phyloP scores from a whole-genome alignment of 257 asterid genomes.

The Asclepias syriaca region DNA sequence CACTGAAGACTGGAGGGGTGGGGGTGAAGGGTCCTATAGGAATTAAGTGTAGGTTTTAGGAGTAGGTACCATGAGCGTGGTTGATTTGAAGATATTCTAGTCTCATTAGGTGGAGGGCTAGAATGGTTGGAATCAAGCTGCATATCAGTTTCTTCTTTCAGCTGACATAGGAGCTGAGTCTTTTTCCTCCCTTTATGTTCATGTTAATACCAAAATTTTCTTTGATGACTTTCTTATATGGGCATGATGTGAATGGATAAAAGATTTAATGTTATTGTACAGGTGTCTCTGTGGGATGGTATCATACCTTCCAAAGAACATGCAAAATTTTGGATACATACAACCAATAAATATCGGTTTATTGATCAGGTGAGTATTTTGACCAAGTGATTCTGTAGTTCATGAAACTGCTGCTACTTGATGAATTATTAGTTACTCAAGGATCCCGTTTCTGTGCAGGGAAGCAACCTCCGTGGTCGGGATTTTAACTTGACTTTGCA shows the following conservation, averaged over 20 bases:
- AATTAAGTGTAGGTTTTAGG: not conserved
- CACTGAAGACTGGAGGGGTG: not conserved
- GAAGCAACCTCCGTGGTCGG: conserved; percentile 84
- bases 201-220: not conserved
- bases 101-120: not conserved
- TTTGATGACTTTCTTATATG: not conserved
- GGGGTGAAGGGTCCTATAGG: not conserved
- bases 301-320: conserved; percentile 76
- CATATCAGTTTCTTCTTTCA: no score
- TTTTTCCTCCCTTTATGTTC: no score
- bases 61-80: not conserved
- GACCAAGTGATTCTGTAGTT: not conserved
- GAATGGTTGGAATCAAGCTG: not conserved
- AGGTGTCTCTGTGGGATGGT: conserved; percentile 93
- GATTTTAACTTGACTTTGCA: conserved; percentile 81
- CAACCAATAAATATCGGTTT: conserved; percentile 76
- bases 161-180: not conserved
- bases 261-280: conserved; percentile 16
- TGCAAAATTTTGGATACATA: conserved; percentile 68
- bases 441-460: conserved; percentile 31
- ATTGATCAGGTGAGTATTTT: conserved; percentile 61
- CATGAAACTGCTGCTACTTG: not conserved
- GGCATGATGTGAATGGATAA: conserved; percentile 1
- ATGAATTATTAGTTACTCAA: no score
- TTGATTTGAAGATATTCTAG: not conserved